phyloP scores from a whole-genome alignment of 345 rosid genomes.

The Trapa bicornis region DNA sequence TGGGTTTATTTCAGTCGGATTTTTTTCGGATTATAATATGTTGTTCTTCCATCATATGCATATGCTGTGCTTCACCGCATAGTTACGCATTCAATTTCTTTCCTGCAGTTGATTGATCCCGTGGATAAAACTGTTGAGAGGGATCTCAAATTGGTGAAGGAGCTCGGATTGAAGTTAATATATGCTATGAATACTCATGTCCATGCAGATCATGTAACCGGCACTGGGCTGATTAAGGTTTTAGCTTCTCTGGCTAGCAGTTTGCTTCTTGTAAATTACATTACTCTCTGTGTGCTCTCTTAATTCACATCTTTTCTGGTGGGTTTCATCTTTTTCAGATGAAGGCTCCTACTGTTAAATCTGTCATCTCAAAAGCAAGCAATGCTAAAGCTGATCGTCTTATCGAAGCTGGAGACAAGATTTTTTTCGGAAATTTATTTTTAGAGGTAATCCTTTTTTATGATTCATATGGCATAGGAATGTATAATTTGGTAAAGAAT shows the following conservation, averaged over 20 bases:
- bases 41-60: not conserved
- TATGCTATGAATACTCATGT: constrained; percentile 94
- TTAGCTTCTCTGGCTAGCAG: not conserved
- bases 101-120: constrained; percentile 79
- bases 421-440: constrained; percentile 53
- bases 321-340: constrained; percentile 27
- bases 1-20: too few relatives aligned
- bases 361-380: constrained; percentile 76
- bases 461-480: not conserved
- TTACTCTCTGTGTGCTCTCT: not conserved
- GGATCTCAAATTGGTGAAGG: constrained; percentile 55
- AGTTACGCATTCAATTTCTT: not conserved
- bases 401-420: constrained; percentile 58
- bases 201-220: constrained; percentile 98
- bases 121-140: constrained; percentile 85
- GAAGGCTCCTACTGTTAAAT: constrained; percentile 47
- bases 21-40: not conserved
- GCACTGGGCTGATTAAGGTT: constrained; percentile 83
- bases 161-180: constrained; percentile 62
- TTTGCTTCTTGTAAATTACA: not conserved
- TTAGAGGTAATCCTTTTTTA: constrained; percentile 39
- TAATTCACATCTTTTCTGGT: not conserved
- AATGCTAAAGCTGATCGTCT: constrained; percentile 72
- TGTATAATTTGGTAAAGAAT: not conserved
- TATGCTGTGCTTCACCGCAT: not conserved